Percentiles rank a stretch among this genome's conserved stretches.
Conservation (phyloP, 169 alveolate species). For the Plasmodium inui region DNA sequence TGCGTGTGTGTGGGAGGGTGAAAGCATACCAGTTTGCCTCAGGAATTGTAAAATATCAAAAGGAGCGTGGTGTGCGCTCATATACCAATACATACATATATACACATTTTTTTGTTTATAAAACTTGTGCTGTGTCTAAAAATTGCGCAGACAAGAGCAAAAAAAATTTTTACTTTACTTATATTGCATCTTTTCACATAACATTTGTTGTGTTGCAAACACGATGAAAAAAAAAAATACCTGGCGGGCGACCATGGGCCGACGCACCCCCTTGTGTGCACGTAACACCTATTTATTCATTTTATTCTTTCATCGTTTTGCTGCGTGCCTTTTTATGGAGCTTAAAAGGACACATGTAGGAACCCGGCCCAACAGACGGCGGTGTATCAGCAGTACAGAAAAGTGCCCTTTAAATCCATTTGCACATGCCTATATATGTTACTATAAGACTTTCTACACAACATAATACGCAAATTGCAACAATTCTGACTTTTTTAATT, state of each 20-base stretch:
- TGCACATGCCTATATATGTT: background rate
- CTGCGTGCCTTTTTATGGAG: background rate
- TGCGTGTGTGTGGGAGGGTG: background rate
- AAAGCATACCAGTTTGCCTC: background rate
- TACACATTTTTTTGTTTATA: background rate
- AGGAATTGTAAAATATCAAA: background rate
- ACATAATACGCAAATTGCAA: background rate
- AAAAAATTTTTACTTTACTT: background rate
- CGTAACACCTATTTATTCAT: background rate
- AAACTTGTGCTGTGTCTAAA: background rate
- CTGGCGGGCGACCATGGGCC: background rate
- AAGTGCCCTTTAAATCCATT: background rate
- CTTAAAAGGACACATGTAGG: background rate
- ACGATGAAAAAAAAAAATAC: background rate
- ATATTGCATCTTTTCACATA: background rate
- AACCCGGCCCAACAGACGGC: background rate
- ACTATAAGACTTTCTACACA: background rate
- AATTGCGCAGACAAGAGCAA: background rate
- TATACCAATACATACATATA: background rate
- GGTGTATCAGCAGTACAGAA: background rate
- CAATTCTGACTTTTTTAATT: background rate
- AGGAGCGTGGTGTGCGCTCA: background rate
- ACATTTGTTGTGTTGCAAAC: background rate
- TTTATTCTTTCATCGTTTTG: background rate
- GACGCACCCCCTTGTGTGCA: background rate